Evolutionary conservation across 106 monocot species (phyloP).

Genomic region (Dactylorhiza incarnata): DNA sequence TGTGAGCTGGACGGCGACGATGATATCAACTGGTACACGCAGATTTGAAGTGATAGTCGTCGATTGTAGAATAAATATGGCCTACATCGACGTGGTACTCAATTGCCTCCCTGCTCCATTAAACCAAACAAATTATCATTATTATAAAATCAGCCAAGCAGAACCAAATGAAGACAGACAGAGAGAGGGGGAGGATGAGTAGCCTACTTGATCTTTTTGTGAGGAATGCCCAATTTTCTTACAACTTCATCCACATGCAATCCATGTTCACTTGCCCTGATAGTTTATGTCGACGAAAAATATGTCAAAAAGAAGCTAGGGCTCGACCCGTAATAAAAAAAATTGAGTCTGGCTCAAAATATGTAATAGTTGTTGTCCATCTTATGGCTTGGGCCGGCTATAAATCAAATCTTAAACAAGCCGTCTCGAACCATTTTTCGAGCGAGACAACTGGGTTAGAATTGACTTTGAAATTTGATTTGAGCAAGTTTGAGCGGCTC

Average conservation of each 20-base stretch:
- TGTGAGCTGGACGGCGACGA: background rate
- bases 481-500: no score
- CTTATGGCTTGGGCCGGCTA: no score
- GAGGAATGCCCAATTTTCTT: conserved; percentile 36
- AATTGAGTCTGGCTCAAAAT: no score
- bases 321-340: no score
- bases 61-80: conserved; percentile 80
- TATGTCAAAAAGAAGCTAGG: no score
- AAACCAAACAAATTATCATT: background rate
- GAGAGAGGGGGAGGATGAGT: background rate
- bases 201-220: conserved; percentile 48
- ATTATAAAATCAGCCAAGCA: background rate
- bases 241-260: conserved; percentile 76
- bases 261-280: conserved; percentile 49
- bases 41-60: conserved; percentile 72
- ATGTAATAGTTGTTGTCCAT: background rate
- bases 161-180: background rate
- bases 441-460: no score
- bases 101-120: conserved; percentile 40
- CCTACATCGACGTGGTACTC: conserved; percentile 65
- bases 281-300: background rate
- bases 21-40: conserved; percentile 10
- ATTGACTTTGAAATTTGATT: no score
- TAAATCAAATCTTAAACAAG: background rate
- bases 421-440: no score